These are phyloP conservation scores for Dioscorea dumetorum DNA, from an alignment of 106 monocot genomes.

Conservation along the genomic window DNA sequence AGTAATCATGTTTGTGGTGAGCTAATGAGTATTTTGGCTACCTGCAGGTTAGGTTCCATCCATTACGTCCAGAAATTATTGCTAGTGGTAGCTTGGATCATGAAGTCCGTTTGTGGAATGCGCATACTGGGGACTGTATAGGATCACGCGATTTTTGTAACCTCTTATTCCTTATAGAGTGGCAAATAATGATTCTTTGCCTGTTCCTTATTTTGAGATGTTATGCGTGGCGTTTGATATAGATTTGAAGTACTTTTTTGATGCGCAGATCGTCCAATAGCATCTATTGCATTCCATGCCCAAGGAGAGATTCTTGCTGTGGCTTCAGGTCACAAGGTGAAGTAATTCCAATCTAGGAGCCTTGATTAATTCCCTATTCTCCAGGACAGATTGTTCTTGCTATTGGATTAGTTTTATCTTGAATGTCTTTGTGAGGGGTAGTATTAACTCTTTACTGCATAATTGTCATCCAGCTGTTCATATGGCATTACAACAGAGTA, in stretches of 20 bases:
- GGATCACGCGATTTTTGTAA: slow-evolving; percentile 84
- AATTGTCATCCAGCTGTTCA: slow-evolving; percentile 52
- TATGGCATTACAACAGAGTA: slow-evolving; percentile 87
- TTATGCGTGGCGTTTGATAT: too few species aligned
- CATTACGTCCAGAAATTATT: slow-evolving; percentile 76
- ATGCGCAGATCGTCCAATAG: slow-evolving; percentile 84
- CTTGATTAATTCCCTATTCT: background rate
- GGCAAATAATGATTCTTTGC: too few species aligned
- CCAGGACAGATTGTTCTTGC: background rate
- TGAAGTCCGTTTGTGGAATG: slow-evolving; percentile 96
- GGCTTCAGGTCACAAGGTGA: slow-evolving; percentile 96
- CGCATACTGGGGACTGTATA: slow-evolving; percentile 72
- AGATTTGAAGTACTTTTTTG: background rate
- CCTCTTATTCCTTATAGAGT: slow-evolving; percentile 5
- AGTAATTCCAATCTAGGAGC: background rate
- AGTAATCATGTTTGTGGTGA: slow-evolving; percentile 3
- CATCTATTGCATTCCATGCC: slow-evolving; percentile 97
- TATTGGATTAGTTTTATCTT: background rate
- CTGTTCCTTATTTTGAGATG: too few species aligned
- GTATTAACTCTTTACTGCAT: background rate
- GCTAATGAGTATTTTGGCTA: slow-evolving; percentile 3
- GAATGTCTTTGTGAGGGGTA: background rate
- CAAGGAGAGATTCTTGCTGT: slow-evolving; percentile 95
- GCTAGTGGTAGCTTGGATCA: slow-evolving; percentile 99
- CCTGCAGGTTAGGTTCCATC: slow-evolving; percentile 91